Evolutionary conservation across 1,139 yeast genomes (phyloP).

Genomic region (Candida tetrigidarum): DNA sequence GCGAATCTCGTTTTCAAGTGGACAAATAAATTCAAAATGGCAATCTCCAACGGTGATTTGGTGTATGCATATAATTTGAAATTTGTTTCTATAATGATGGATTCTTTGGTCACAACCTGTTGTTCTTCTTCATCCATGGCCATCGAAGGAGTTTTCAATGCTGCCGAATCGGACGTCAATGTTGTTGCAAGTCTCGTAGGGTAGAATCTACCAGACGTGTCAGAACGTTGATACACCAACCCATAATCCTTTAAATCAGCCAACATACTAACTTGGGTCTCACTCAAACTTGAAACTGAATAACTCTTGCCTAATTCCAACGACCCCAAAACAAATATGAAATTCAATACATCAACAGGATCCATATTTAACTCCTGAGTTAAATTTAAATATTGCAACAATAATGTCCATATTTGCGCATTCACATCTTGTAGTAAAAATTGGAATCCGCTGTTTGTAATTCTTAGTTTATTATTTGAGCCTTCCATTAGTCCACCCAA

Average conservation of each 20-base stretch:
- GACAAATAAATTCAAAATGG: slow-evolving; percentile 86
- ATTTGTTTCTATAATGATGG: slow-evolving; percentile 90
- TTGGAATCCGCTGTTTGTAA: slow-evolving; percentile 93
- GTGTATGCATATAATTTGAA: slow-evolving; percentile 94
- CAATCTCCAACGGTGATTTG: slow-evolving; percentile 93
- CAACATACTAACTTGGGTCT: slow-evolving; percentile 84
- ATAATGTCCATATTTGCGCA: slow-evolving; percentile 93
- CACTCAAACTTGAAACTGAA: slow-evolving; percentile 68
- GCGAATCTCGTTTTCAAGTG: slow-evolving; percentile 83
- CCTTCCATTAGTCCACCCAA: slow-evolving; percentile 90
- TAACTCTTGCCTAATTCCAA: slow-evolving; percentile 90
- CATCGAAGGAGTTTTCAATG: slow-evolving; percentile 68
- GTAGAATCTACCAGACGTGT: slow-evolving; percentile 68
- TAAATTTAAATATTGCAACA: slow-evolving; percentile 84
- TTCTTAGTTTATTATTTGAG: slow-evolving; percentile 51
- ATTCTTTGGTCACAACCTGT: slow-evolving; percentile 49
- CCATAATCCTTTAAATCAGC: slow-evolving; percentile 94
- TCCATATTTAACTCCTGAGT: slow-evolving; percentile 89
- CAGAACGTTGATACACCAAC: slow-evolving; percentile 75
- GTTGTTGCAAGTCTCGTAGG: slow-evolving; percentile 94
- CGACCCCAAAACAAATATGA: slow-evolving; percentile 91
- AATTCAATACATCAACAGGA: slow-evolving; percentile 93
- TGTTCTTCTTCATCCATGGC: slow-evolving; percentile 67
- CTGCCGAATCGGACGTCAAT: slow-evolving; percentile 80
- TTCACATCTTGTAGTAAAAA: slow-evolving; percentile 89